These are phyloP conservation scores for Xylaria sp. DNA, from an alignment of 2,329 filamentous ascomycete genomes.

Conservation along the genomic window DNA sequence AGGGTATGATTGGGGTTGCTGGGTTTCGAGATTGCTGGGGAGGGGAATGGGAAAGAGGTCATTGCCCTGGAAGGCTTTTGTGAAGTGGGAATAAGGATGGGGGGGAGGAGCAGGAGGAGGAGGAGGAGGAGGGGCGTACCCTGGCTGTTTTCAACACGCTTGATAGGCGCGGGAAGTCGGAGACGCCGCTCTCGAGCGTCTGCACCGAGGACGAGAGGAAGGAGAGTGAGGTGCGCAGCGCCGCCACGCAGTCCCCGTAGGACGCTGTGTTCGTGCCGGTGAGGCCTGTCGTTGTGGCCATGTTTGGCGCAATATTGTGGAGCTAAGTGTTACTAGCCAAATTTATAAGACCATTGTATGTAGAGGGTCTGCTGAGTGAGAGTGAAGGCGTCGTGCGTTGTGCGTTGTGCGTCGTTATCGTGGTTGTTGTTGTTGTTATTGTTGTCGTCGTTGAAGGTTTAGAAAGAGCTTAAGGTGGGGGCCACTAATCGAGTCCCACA, in stretches of 20 bases:
- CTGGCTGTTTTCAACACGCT: conserved; percentile 67
- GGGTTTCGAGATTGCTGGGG: too few species aligned
- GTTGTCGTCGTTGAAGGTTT: not conserved
- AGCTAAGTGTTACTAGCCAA: too few species aligned
- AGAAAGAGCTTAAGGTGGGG: not conserved
- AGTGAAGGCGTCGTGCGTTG: not conserved
- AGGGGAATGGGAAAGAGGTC: too few species aligned
- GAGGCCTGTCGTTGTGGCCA: conserved; percentile 11
- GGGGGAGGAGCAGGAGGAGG: conserved; percentile 7
- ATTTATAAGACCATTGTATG: not conserved
- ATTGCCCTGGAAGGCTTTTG: too few species aligned
- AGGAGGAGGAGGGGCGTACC: conserved; percentile 52
- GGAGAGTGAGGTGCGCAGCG: conserved; percentile 67
- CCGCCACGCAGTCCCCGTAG: conserved; percentile 68
- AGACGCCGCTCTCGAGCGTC: conserved; percentile 65
- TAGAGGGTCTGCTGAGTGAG: not conserved
- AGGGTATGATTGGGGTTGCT: too few species aligned
- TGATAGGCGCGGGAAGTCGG: conserved; percentile 66
- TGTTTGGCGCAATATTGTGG: not conserved
- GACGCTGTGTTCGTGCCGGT: conserved; percentile 39
- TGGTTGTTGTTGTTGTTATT: too few species aligned
- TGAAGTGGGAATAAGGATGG: too few species aligned
- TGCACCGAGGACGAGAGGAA: conserved; percentile 69
- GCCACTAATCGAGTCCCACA: not conserved
- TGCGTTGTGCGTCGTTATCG: too few species aligned